Percentiles rank a stretch among this genome's conserved stretches.
These are phyloP conservation scores for Solanum stenotomum DNA, from an alignment of 257 asterid species.

Conservation along the genomic window DNA sequence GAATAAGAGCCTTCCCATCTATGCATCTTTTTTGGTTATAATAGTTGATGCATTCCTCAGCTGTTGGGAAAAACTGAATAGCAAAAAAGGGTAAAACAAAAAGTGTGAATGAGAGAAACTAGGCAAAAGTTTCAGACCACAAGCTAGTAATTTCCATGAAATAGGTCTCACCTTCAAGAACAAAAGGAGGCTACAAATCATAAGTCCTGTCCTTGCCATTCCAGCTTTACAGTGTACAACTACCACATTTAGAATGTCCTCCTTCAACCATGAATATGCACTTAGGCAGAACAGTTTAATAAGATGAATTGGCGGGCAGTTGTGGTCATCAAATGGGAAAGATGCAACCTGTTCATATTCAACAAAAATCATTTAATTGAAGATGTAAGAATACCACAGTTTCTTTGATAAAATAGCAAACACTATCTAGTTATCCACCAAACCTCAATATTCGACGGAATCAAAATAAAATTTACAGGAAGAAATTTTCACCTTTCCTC, in stretches of 20 bases:
- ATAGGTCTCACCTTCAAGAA: conserved; percentile 66
- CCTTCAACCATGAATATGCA: conserved; percentile 97
- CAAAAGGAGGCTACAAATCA: conserved; percentile 94
- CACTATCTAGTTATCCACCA: not conserved
- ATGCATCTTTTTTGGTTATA: conserved; percentile 90
- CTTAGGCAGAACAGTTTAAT: conserved; percentile 81
- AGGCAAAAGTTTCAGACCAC: conserved; percentile 1
- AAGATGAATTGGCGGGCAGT: conserved; percentile 93
- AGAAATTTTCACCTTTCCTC: conserved; percentile 67
- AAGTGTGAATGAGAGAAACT: conserved; percentile 8
- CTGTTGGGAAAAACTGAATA: conserved; percentile 85
- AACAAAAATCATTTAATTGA: not conserved
- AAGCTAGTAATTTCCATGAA: conserved; percentile 3
- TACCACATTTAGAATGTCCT: conserved; percentile 86
- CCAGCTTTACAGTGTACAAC: conserved; percentile 99
- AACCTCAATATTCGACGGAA: not conserved
- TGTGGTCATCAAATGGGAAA: conserved; percentile 97
- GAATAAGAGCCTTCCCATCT: conserved; percentile 90
- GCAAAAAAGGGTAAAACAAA: conserved; percentile 11
- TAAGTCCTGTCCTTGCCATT: conserved; percentile 94
- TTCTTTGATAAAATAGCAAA: not conserved
- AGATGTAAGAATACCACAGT: not conserved
- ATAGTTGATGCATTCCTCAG: conserved; percentile 86
- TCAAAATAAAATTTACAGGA: not conserved
- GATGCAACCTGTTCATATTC: conserved; percentile 72